Percentiles rank a stretch among this genome's conserved stretches.
Evolutionary conservation across 441 rosid genomes (phyloP).

Genomic region (Aleurites moluccanus): DNA sequence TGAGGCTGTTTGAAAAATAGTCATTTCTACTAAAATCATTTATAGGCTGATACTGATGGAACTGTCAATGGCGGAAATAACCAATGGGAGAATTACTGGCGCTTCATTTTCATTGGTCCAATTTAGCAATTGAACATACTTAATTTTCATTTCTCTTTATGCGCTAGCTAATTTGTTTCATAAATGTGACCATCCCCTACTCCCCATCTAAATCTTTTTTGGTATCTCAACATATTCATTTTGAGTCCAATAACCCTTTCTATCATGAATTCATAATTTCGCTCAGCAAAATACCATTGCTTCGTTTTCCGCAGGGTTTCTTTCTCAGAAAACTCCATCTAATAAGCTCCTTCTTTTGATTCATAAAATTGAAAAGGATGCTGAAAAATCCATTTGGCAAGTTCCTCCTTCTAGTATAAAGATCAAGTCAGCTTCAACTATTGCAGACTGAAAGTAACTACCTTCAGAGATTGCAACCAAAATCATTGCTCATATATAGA

Average conservation of each 20-base stretch:
- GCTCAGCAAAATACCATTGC: neutral
- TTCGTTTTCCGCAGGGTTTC: neutral
- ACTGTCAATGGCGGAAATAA: neutral
- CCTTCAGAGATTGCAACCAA: neutral
- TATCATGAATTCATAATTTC: neutral
- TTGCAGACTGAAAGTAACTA: neutral
- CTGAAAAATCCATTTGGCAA: constrained; percentile 4
- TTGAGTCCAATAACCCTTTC: neutral
- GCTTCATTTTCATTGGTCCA: neutral
- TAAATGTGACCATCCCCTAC: neutral
- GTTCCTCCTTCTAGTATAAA: neutral
- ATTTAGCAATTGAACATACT: neutral
- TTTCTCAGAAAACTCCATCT: neutral
- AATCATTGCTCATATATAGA: no score
- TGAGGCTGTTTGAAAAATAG: neutral
- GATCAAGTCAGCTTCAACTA: neutral
- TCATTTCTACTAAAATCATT: neutral
- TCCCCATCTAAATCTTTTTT: neutral
- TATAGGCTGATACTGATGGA: neutral
- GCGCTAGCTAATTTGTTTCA: neutral
- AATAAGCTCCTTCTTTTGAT: neutral
- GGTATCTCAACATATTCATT: neutral
- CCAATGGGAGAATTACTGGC: neutral
- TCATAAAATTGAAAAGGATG: constrained; percentile 5
- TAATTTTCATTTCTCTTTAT: neutral